Evolutionary conservation across 495 filamentous ascomycete genomes (phyloP).

Genomic region (Penicillium lividum): DNA sequence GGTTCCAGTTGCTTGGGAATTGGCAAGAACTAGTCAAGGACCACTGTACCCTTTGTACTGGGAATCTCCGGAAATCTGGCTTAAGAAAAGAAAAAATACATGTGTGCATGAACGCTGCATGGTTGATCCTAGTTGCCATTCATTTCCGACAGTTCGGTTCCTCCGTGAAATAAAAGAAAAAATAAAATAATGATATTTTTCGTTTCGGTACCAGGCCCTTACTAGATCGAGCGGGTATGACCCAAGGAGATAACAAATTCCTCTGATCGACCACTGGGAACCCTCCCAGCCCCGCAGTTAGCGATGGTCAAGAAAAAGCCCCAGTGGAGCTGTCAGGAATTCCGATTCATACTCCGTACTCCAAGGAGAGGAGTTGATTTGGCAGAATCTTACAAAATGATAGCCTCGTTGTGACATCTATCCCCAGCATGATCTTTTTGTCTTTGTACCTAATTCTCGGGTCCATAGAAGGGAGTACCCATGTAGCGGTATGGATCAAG

Average conservation of each 20-base stretch:
- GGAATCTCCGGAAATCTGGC: conserved; percentile 8
- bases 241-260: conserved; percentile 6
- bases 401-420: conserved; percentile 6
- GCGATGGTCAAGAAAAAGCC: conserved; percentile 5
- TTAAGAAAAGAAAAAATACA: conserved; percentile 10
- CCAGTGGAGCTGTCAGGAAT: conserved; percentile 18
- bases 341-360: neutral
- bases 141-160: conserved; percentile 6
- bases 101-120: conserved; percentile 7
- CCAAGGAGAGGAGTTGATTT: neutral
- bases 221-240: conserved; percentile 14
- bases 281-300: conserved; percentile 18
- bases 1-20: conserved; percentile 25
- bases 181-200: neutral
- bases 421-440: neutral
- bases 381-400: neutral
- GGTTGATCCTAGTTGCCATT: conserved; percentile 11
- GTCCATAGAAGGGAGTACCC: neutral
- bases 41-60: conserved; percentile 18
- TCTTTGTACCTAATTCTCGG: neutral
- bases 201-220: neutral
- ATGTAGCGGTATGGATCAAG: neutral
- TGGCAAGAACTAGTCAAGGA: conserved; percentile 23
- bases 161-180: neutral
- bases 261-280: conserved; percentile 17